Evolutionary conservation across 129 eudicot genomes (phyloP).

Genomic region (Pulicaria dysenterica): DNA sequence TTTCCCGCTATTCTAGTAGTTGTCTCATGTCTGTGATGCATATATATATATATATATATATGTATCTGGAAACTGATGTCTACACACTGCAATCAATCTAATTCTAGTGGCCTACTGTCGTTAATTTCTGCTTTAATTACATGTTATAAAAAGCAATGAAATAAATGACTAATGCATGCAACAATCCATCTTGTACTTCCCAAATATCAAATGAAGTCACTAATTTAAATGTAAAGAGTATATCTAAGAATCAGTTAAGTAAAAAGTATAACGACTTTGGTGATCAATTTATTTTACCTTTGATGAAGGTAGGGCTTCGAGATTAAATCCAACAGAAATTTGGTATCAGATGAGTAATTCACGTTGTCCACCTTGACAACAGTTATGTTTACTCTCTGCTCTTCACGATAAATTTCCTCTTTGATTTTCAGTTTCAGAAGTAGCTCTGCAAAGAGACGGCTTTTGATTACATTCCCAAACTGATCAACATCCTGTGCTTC

Average conservation of each 20-base stretch:
- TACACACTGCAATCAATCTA: too few species aligned
- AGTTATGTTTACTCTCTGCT: constrained; percentile 78
- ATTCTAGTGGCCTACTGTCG: too few species aligned
- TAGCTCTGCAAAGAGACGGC: constrained; percentile 56
- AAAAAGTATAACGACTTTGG: constrained; percentile 7
- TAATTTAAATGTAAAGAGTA: not conserved
- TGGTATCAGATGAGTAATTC: constrained; percentile 56
- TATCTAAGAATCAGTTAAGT: not conserved
- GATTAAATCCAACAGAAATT: constrained; percentile 58
- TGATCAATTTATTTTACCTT: constrained; percentile 27
- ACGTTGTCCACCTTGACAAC: constrained; percentile 76
- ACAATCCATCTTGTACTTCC: not conserved
- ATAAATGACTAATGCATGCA: not conserved
- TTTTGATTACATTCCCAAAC: constrained; percentile 49
- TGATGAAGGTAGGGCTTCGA: constrained; percentile 30
- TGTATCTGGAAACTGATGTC: too few species aligned
- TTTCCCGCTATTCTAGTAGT: too few species aligned
- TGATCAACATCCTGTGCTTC: constrained; percentile 55
- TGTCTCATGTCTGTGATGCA: too few species aligned
- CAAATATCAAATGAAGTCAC: constrained; percentile 1
- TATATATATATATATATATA: too few species aligned
- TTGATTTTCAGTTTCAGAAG: constrained; percentile 75
- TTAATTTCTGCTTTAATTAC: too few species aligned
- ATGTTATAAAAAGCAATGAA: not conserved
- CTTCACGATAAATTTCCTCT: constrained; percentile 87